Conservation (phyloP, 371 early-diverging fungal genomes). For the Mortierella sp. region DNA sequence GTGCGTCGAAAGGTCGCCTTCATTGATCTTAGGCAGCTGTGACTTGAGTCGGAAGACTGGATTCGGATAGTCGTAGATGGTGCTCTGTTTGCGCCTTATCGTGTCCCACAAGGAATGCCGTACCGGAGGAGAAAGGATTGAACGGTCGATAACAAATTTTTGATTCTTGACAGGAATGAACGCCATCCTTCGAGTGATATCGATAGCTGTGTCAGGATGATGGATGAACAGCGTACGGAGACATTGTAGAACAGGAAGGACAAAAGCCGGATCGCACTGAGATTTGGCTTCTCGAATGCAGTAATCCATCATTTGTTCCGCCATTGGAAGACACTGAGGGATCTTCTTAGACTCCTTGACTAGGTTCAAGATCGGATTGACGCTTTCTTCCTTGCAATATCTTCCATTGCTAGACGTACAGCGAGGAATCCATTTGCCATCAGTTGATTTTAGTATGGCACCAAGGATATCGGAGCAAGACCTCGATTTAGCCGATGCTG, state of each 20-base stretch:
- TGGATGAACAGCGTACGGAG: conserved; percentile 1
- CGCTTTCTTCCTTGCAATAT: too few relatives aligned
- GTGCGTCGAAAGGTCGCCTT: conserved; percentile 5
- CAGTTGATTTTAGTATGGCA: conserved; percentile 8
- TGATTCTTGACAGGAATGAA: conserved; percentile 22
- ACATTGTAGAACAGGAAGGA: conserved; percentile 8
- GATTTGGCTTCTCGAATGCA: conserved; percentile 19
- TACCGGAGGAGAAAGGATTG: conserved; percentile 7
- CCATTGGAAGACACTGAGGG: conserved; percentile 13
- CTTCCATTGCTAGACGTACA: too few relatives aligned
- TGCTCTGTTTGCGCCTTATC: too few relatives aligned
- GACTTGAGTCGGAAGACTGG: conserved; percentile 25
- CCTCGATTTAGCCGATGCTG: conserved; percentile 7
- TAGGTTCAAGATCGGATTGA: not conserved
- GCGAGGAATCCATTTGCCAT: conserved; percentile 27
- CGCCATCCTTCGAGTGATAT: conserved; percentile 12
- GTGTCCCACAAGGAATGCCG: not conserved
- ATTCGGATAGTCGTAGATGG: conserved; percentile 15
- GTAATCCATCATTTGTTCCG: conserved; percentile 23
- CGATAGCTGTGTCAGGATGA: conserved; percentile 16
- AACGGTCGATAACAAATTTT: conserved; percentile 13
- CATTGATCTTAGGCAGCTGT: conserved; percentile 10
- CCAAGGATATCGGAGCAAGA: conserved; percentile 1
- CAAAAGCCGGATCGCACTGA: conserved; percentile 20
- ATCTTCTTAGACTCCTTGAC: conserved; percentile 16